These are phyloP conservation scores for Cicer cuneatum DNA, from an alignment of 306 rosid genomes.

Conservation along the genomic window DNA sequence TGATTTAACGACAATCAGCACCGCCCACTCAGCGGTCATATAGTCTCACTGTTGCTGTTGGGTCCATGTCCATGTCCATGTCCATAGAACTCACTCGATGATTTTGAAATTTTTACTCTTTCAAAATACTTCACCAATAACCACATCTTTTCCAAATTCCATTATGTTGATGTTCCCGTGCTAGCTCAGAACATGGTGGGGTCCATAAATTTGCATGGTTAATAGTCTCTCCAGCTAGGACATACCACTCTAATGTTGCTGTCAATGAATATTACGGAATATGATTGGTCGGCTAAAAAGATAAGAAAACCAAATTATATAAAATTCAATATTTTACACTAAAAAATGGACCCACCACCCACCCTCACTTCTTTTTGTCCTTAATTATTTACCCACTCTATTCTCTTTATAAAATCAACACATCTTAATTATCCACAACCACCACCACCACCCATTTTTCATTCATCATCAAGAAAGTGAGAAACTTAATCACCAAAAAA, in stretches of 20 bases:
- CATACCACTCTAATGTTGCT: slow-evolving; percentile 24
- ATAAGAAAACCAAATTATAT: slow-evolving; percentile 27
- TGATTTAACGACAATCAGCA: not conserved
- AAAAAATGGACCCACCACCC: slow-evolving; percentile 44
- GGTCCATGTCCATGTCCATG: not conserved
- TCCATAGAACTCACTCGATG: slow-evolving; percentile 27
- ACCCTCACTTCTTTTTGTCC: not conserved
- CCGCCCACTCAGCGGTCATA: slow-evolving; percentile 36
- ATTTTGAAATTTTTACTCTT: slow-evolving; percentile 8
- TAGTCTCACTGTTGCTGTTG: not conserved
- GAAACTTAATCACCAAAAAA: no score
- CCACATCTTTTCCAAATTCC: not conserved
- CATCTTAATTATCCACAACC: not conserved
- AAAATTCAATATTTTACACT: not conserved
- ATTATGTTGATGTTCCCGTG: not conserved
- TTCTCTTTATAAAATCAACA: slow-evolving; percentile 42
- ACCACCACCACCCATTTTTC: not conserved
- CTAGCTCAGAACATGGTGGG: slow-evolving; percentile 40
- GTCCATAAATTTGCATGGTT: not conserved
- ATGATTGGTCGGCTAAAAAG: slow-evolving; percentile 45
- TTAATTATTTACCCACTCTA: not conserved
- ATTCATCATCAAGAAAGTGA: not conserved
- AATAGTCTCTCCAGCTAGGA: slow-evolving; percentile 37
- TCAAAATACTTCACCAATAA: not conserved
- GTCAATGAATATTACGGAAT: slow-evolving; percentile 28